Evolutionary conservation across 768 basidiomycete genomes (phyloP).

Genomic region (Mycena venus): DNA sequence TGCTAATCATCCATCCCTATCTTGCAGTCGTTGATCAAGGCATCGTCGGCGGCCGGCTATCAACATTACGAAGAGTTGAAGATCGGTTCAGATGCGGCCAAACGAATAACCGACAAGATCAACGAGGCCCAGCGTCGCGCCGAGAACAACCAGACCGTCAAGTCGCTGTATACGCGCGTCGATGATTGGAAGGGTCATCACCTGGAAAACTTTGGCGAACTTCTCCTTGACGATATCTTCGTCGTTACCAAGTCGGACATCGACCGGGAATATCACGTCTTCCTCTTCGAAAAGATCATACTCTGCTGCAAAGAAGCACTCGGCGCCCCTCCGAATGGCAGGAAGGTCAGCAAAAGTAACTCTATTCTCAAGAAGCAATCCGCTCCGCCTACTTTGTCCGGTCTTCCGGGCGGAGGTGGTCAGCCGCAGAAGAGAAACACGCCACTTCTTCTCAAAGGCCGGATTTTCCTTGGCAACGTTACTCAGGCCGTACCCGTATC

Average conservation of each 20-base stretch:
- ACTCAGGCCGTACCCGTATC: conserved; percentile 80
- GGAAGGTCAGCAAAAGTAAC: conserved; percentile 86
- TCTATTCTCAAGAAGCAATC: conserved; percentile 90
- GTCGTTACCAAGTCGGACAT: conserved; percentile 96
- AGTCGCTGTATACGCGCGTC: conserved; percentile 86
- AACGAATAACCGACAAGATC: conserved; percentile 94
- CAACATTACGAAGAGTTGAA: conserved; percentile 85
- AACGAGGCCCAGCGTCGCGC: conserved; percentile 95
- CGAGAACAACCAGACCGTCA: conserved; percentile 92
- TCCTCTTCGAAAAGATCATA: conserved; percentile 98
- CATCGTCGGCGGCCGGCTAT: conserved; percentile 72
- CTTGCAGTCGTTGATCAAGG: conserved; percentile 80
- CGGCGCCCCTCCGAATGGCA: conserved; percentile 67
- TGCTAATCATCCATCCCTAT: conserved; percentile 22
- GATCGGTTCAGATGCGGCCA: conserved; percentile 86
- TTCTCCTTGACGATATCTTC: conserved; percentile 95
- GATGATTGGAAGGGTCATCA: conserved; percentile 99
- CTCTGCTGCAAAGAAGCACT: conserved; percentile 96
- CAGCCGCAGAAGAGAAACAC: conserved; percentile 82
- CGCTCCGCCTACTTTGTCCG: conserved; percentile 57
- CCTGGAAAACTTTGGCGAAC: conserved; percentile 92
- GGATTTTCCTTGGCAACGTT: conserved; percentile 97
- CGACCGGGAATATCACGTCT: conserved; percentile 98
- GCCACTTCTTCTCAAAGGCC: conserved; percentile 91
- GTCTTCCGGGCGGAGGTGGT: conserved; percentile 62